phyloP scores from a whole-genome alignment of 805 yeast genomes.

The Saccharomycopsis sp. region DNA sequence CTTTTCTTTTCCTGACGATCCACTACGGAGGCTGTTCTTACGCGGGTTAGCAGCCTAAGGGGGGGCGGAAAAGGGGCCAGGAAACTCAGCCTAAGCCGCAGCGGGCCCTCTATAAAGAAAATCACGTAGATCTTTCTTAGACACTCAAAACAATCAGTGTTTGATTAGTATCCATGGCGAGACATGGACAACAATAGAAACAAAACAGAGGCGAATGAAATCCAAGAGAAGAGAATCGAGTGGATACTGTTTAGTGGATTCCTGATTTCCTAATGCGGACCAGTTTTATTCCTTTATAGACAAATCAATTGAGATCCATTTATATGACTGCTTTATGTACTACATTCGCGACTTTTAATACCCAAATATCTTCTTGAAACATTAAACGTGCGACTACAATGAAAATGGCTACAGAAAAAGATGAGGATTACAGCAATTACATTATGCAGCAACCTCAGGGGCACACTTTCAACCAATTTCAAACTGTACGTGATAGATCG shows the following conservation, averaged over 20 bases:
- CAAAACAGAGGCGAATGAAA: too few species aligned
- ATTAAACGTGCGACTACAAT: background rate
- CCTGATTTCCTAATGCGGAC: background rate
- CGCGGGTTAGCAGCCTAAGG: too few species aligned
- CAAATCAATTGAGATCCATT: background rate
- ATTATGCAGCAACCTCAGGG: too few species aligned
- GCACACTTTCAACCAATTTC: too few species aligned
- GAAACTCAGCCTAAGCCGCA: background rate
- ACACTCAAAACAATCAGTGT: background rate
- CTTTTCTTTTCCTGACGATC: too few species aligned
- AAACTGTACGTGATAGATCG: background rate
- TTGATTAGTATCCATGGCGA: background rate
- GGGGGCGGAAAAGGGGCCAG: background rate
- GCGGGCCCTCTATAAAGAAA: background rate
- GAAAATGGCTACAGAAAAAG: background rate
- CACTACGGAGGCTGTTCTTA: background rate
- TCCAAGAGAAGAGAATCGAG: background rate
- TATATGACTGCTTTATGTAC: background rate
- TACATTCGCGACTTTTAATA: background rate
- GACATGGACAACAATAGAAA: background rate
- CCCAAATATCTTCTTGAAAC: background rate
- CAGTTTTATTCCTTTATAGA: background rate
- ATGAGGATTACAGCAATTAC: background rate
- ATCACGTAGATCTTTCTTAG: background rate
- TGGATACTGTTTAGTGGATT: background rate